Conservation (phyloP, 805 yeast genomes). For the Ogataea naganishii region DNA sequence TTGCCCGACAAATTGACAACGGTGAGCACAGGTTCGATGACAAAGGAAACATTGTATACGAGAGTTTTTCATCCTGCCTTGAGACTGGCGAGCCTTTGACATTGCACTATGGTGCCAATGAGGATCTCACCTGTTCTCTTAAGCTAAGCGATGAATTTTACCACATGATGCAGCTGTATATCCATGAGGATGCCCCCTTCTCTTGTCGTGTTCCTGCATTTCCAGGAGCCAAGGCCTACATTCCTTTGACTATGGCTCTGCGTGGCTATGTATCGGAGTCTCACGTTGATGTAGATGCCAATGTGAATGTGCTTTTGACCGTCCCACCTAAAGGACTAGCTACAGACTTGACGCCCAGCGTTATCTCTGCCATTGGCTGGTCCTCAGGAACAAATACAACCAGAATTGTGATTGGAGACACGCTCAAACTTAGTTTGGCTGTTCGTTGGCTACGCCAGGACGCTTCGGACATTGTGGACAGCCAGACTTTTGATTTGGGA, state of each 20-base stretch:
- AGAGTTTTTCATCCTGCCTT: conserved; percentile 49
- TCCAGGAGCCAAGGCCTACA: conserved; percentile 32
- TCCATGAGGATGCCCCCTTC: conserved; percentile 72
- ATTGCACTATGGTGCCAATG: conserved; percentile 44
- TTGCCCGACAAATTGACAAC: conserved; percentile 57
- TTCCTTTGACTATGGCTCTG: conserved; percentile 56
- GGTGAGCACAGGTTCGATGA: conserved; percentile 71
- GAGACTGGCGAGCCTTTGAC: conserved; percentile 56
- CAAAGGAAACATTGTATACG: conserved; percentile 49
- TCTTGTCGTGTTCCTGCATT: conserved; percentile 55
- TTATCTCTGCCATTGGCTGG: conserved; percentile 50
- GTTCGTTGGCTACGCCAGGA: conserved; percentile 40
- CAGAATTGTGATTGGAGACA: conserved; percentile 58
- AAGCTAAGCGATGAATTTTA: conserved; percentile 53
- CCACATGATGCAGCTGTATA: conserved; percentile 65
- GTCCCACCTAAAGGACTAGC: conserved; percentile 24
- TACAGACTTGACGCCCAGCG: conserved; percentile 21
- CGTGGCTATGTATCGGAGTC: conserved; percentile 61
- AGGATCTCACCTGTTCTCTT: conserved; percentile 52
- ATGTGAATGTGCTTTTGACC: conserved; percentile 42
- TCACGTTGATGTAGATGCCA: conserved; percentile 59
- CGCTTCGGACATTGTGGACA: conserved; percentile 3
- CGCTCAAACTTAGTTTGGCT: conserved; percentile 46
- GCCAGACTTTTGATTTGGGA: neutral
- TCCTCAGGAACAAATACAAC: conserved; percentile 55